Percentiles rank a stretch among this genome's conserved stretches.
Conservation (phyloP, 1,139 yeast species). For the Debaryomyces subglobosus region DNA sequence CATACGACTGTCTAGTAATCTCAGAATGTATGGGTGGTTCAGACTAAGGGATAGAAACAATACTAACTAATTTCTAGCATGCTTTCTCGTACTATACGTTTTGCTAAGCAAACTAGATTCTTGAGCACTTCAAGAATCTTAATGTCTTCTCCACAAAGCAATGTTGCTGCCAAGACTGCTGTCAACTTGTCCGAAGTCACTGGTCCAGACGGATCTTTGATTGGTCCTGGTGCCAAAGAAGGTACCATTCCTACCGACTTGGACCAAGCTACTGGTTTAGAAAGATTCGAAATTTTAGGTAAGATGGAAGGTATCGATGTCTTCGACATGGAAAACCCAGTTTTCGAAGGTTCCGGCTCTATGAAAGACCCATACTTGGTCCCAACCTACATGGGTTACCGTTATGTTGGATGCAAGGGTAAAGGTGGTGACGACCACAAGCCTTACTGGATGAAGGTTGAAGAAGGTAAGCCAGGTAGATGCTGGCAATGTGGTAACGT, state of each 20-base stretch:
- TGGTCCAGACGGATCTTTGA: conserved; percentile 71
- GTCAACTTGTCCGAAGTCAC: conserved; percentile 72
- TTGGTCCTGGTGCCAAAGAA: conserved; percentile 85
- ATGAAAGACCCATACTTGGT: conserved; percentile 82
- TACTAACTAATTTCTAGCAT: conserved; percentile 33
- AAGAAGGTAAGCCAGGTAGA: conserved; percentile 82
- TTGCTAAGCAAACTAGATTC: conserved; percentile 45
- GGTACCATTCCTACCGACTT: conserved; percentile 90
- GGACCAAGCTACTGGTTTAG: conserved; percentile 98
- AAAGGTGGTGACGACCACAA: conserved; percentile 83
- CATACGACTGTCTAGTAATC: too few relatives aligned
- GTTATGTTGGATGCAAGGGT: conserved; percentile 98
- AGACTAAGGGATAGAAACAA: not conserved
- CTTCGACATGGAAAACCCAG: conserved; percentile 89
- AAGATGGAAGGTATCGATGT: conserved; percentile 95
- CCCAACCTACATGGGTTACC: conserved; percentile 88
- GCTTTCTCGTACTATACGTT: conserved; percentile 47
- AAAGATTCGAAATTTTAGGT: conserved; percentile 93
- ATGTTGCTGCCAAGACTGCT: conserved; percentile 60
- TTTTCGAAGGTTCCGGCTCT: conserved; percentile 87
- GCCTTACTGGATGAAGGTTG: conserved; percentile 92
- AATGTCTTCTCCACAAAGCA: conserved; percentile 28
- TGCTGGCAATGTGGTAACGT: conserved; percentile 99
- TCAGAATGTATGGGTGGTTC: not conserved
- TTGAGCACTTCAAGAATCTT: conserved; percentile 41